Evolutionary conservation across 2,329 filamentous ascomycete species (phyloP).

Genomic region (Phoma sp.): DNA sequence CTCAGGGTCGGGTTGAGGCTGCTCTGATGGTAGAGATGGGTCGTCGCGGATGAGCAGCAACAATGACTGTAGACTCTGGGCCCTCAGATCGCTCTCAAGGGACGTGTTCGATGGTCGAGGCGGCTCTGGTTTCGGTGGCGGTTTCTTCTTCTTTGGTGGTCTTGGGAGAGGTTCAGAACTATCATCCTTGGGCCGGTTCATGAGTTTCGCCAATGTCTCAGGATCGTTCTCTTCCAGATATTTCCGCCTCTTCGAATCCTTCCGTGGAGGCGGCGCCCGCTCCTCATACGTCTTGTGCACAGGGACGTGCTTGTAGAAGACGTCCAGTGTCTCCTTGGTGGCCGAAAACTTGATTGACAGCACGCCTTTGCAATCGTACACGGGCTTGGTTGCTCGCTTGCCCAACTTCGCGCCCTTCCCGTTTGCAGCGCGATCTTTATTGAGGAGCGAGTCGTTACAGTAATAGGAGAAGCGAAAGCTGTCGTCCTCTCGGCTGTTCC

Average conservation of each 20-base stretch:
- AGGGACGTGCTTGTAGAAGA: constrained; percentile 55
- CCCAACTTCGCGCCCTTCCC: constrained; percentile 48
- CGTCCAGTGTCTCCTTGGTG: constrained; percentile 49
- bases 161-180: constrained; percentile 26
- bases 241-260: constrained; percentile 48
- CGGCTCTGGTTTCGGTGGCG: constrained; percentile 24
- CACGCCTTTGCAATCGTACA: constrained; percentile 57
- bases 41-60: constrained; percentile 45
- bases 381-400: constrained; percentile 51
- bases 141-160: constrained; percentile 35
- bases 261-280: constrained; percentile 49
- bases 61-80: constrained; percentile 46
- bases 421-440: constrained; percentile 57
- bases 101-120: constrained; percentile 40
- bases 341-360: constrained; percentile 57
- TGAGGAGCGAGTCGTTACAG: constrained; percentile 58
- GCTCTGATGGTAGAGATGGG: constrained; percentile 20
- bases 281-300: constrained; percentile 56
- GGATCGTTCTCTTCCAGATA: constrained; percentile 45
- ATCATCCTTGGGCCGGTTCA: constrained; percentile 27
- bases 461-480: constrained; percentile 56
- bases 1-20: constrained; percentile 21
- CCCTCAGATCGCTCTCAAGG: constrained; percentile 46
- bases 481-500: constrained; percentile 55
- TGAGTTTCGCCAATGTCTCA: constrained; percentile 36